Conservation (phyloP, 2,329 filamentous ascomycete species). For the Laburnicola sp. region DNA sequence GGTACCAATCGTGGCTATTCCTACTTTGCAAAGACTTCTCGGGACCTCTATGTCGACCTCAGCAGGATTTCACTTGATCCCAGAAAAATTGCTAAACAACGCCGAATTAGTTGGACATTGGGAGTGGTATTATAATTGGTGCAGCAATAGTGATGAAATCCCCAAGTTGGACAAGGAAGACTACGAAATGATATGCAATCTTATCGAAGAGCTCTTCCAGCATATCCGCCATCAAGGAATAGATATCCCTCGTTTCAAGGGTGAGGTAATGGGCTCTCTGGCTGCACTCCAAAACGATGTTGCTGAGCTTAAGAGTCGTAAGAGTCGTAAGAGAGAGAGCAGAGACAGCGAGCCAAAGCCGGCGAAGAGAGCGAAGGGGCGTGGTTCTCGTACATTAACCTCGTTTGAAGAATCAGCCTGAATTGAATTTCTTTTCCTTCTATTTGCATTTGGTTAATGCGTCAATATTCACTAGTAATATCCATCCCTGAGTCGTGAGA, state of each 20-base stretch:
- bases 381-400: too few relatives aligned
- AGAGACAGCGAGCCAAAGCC: constrained; percentile 2
- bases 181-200: constrained; percentile 10
- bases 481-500: too few relatives aligned
- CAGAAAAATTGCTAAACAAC: constrained; percentile 7
- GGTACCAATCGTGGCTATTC: too few relatives aligned
- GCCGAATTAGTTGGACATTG: constrained; percentile 6
- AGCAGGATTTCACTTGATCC: constrained; percentile 6
- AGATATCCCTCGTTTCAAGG: constrained; percentile 6
- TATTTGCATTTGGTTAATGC: constrained; percentile 6
- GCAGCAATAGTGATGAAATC: constrained; percentile 6
- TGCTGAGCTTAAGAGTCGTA: too few relatives aligned
- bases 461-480: constrained; percentile 9
- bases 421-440: constrained; percentile 10
- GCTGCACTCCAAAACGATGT: constrained; percentile 4
- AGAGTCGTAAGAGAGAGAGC: constrained; percentile 10
- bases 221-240: constrained; percentile 9
- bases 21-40: constrained; percentile 6
- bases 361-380: constrained; percentile 7
- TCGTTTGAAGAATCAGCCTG: constrained; percentile 1
- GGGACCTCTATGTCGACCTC: constrained; percentile 8
- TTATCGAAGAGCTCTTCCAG: constrained; percentile 11
- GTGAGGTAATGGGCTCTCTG: constrained; percentile 10
- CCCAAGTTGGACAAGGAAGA: constrained; percentile 7
- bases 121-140: constrained; percentile 9